Evolutionary conservation across 176 grass and related monocot species (phyloP).

Genomic region (Oryza glumipatula): DNA sequence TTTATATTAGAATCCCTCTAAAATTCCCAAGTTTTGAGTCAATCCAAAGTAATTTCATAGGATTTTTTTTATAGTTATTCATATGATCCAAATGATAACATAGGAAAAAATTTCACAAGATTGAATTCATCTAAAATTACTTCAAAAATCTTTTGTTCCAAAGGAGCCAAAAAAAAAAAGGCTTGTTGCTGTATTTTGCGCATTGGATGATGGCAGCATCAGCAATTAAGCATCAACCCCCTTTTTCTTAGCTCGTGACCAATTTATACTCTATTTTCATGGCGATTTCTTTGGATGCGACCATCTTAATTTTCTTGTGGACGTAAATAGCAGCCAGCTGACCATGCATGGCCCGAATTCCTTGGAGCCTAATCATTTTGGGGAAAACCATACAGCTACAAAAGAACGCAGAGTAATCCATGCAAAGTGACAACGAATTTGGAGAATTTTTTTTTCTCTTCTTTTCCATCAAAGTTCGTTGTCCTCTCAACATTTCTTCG

Average conservation of each 20-base stretch:
- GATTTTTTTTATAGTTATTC: no score
- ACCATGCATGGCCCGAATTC: neutral
- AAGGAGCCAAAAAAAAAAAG: no score
- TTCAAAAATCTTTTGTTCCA: no score
- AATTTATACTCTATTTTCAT: slow-evolving; percentile 18
- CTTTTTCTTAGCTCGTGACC: slow-evolving; percentile 7
- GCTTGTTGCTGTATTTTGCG: neutral
- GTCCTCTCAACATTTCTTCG: slow-evolving; percentile 13
- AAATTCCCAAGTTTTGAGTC: no score
- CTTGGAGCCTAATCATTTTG: neutral
- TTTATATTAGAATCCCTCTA: no score
- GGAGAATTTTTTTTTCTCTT: neutral
- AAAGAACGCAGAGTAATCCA: neutral
- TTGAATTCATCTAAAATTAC: no score
- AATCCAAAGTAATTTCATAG: no score
- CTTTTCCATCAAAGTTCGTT: neutral
- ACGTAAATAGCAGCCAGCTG: slow-evolving; percentile 39
- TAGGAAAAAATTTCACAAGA: no score
- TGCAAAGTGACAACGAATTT: slow-evolving; percentile 26
- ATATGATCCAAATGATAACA: no score
- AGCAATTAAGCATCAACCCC: neutral
- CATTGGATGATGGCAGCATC: neutral
- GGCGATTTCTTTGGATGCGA: neutral
- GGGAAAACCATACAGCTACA: slow-evolving; percentile 10
- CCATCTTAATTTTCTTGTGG: neutral